phyloP scores from a whole-genome alignment of 1,284 basidiomycete genomes.

The Taiwanofungus camphoratus region DNA sequence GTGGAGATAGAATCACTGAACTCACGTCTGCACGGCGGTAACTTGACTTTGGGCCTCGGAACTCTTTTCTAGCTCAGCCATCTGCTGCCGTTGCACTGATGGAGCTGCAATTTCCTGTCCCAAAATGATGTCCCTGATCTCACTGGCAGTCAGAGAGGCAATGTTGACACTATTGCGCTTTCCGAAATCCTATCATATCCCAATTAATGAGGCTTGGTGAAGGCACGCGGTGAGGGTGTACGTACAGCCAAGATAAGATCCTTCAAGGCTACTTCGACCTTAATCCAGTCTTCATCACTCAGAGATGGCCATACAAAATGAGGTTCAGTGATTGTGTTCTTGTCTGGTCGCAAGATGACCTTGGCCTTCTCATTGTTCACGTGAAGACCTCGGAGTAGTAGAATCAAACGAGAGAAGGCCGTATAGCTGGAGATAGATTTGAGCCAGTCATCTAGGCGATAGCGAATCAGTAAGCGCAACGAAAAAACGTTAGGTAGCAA shows the following conservation, averaged over 20 bases:
- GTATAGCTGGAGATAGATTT: slow-evolving; percentile 99
- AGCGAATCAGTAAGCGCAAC: slow-evolving; percentile 1
- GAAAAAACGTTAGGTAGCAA: not conserved
- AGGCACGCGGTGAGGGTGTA: slow-evolving; percentile 5
- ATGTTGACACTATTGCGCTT: slow-evolving; percentile 99
- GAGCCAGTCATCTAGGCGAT: slow-evolving; percentile 84
- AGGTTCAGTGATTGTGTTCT: slow-evolving; percentile 93
- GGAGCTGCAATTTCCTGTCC: slow-evolving; percentile 96
- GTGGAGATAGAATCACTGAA: slow-evolving; percentile 5
- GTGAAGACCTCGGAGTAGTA: slow-evolving; percentile 93
- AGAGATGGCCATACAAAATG: slow-evolving; percentile 99
- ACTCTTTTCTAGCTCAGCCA: slow-evolving; percentile 98
- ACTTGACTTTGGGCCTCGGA: slow-evolving; percentile 93
- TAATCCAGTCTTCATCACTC: slow-evolving; percentile 97
- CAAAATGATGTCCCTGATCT: slow-evolving; percentile 95
- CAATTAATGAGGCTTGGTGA: no score
- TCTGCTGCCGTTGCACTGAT: slow-evolving; percentile 94
- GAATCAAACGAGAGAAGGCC: slow-evolving; percentile 95
- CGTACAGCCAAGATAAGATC: slow-evolving; percentile 83
- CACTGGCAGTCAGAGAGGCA: slow-evolving; percentile 91
- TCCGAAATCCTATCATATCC: slow-evolving; percentile 83
- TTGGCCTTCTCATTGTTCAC: slow-evolving; percentile 99
- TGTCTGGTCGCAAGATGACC: slow-evolving; percentile 88
- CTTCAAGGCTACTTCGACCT: slow-evolving; percentile 97
- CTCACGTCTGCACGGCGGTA: slow-evolving; percentile 89